Base-by-base conservation (phyloP, 169 alveolate genomes). In the Eimeria sp. region DNA sequence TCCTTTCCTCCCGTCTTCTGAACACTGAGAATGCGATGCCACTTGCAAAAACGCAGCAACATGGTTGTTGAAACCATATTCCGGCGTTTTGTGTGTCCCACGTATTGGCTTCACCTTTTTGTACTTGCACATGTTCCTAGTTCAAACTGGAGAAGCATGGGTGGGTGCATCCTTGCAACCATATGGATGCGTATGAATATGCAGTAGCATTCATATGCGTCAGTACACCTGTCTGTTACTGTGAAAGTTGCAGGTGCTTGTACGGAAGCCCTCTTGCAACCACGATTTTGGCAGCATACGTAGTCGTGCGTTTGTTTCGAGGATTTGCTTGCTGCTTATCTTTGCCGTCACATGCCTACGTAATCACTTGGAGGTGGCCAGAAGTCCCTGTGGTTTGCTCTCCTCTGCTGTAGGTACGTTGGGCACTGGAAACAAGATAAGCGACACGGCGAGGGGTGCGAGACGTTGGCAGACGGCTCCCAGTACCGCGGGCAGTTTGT, bases 381-480 rank as follows among this genome's bases (percentile, higher is more conserved):
- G 51, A 14, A 13, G 4, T 7, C 80, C 22, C 51, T 1, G 47
- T 34, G 20, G 7, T 70, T 16, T 14, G 54, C 27, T 22, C 57
- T 54, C 22, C 9, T 14, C 16, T 30, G 78, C n/a, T 18, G 58
- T 63, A 96, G 97, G 63, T 96, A 96, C 75, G 95, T 96, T 20
- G 98, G 98, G 11, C 97, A 97, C 75, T 97, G 98, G 98, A 65
- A 89, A 20, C 96, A 92, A 40, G 98, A 97, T 84, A 96, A 97
- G 91, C 97, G 98, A 58, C 97, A 97, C 63, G 98, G 98, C 22
- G 95, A 95, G 58, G 98, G 98, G 5, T 83, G 96, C 16, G 98
- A 96, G 58, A 95, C 96, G 6, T 88, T 93, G 82, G 97, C 94
- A 25, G 97, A 97, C 43, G 97, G 98, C 22, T 89, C 97, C 27